Percentiles rank a stretch among this genome's conserved stretches.
Conservation (phyloP, 2,329 filamentous ascomycete species). For the Clonostachys byssicola region DNA sequence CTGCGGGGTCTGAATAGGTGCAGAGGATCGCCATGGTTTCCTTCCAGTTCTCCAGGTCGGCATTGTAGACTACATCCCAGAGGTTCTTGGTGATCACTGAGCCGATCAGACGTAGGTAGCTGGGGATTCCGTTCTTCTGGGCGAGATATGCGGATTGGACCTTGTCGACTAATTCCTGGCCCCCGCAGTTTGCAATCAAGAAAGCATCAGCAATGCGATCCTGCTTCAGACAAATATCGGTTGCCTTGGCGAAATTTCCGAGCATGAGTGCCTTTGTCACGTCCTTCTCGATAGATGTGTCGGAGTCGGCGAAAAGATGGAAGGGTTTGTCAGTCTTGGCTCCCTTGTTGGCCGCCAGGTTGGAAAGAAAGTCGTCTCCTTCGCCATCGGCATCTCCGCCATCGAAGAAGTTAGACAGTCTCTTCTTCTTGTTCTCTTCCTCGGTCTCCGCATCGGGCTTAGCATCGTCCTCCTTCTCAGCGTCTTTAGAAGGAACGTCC, state of each 20-base stretch:
- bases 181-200: slow-evolving; percentile 95
- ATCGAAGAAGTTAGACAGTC: slow-evolving; percentile 79
- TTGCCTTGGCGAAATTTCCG: slow-evolving; percentile 84
- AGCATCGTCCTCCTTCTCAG: slow-evolving; percentile 12
- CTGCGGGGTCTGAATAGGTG: slow-evolving; percentile 86
- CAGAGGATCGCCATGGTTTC: slow-evolving; percentile 94
- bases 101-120: slow-evolving; percentile 84
- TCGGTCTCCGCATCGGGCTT: slow-evolving; percentile 5
- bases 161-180: slow-evolving; percentile 89
- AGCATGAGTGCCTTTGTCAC: slow-evolving; percentile 88
- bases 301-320: slow-evolving; percentile 79
- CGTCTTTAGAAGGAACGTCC: slow-evolving; percentile 16
- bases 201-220: slow-evolving; percentile 93
- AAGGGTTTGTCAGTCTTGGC: slow-evolving; percentile 94
- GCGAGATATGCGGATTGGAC: slow-evolving; percentile 89
- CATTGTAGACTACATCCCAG: slow-evolving; percentile 97
- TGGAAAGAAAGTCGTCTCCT: slow-evolving; percentile 81
- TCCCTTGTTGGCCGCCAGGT: slow-evolving; percentile 81
- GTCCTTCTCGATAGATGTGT: slow-evolving; percentile 76
- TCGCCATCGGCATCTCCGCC: slow-evolving; percentile 59
- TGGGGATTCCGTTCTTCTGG: slow-evolving; percentile 76
- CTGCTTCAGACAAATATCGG: slow-evolving; percentile 84
- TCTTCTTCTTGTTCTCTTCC: slow-evolving; percentile 49
- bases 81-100: slow-evolving; percentile 95
- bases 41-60: slow-evolving; percentile 90